phyloP scores from a whole-genome alignment of 2,329 filamentous ascomycete species.

The Aspergillus tubingensis region DNA sequence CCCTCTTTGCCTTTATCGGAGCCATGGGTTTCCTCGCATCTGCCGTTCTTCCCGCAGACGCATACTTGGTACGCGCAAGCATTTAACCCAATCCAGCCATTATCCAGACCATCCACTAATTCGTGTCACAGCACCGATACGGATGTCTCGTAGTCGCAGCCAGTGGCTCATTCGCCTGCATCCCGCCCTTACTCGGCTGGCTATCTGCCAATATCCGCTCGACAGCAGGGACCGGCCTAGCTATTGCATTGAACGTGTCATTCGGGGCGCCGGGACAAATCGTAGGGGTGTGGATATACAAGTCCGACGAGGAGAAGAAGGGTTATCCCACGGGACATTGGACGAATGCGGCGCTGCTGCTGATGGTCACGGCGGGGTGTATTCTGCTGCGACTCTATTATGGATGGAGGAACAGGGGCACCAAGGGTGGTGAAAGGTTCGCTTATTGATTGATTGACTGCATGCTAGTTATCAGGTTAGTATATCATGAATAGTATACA shows the following conservation, averaged over 20 bases:
- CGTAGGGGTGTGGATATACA: constrained; percentile 73
- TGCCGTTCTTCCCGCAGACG: constrained; percentile 61
- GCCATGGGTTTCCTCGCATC: constrained; percentile 63
- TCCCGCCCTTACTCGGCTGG: constrained; percentile 72
- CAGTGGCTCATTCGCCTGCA: constrained; percentile 67
- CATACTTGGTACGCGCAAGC: constrained; percentile 49
- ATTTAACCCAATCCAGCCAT: not conserved
- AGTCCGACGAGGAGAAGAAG: constrained; percentile 57
- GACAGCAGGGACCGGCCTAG: constrained; percentile 66
- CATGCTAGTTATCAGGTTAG: too few species aligned
- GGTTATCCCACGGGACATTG: constrained; percentile 73
- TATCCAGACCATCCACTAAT: not conserved
- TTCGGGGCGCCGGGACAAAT: constrained; percentile 71
- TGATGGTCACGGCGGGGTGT: constrained; percentile 60
- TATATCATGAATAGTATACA: too few species aligned
- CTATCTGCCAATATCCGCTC: constrained; percentile 67
- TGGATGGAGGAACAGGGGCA: constrained; percentile 46
- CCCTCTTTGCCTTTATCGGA: constrained; percentile 53
- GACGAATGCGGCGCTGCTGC: constrained; percentile 62
- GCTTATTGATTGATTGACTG: constrained; percentile 26
- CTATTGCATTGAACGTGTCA: constrained; percentile 70
- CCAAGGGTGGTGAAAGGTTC: constrained; percentile 25
- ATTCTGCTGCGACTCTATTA: constrained; percentile 60
- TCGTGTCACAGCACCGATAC: constrained; percentile 54
- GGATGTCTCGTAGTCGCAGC: constrained; percentile 69